Percentiles rank a stretch among this genome's conserved stretches.
Conservation (phyloP, 1,139 yeast species). For the Pichia sp. region DNA sequence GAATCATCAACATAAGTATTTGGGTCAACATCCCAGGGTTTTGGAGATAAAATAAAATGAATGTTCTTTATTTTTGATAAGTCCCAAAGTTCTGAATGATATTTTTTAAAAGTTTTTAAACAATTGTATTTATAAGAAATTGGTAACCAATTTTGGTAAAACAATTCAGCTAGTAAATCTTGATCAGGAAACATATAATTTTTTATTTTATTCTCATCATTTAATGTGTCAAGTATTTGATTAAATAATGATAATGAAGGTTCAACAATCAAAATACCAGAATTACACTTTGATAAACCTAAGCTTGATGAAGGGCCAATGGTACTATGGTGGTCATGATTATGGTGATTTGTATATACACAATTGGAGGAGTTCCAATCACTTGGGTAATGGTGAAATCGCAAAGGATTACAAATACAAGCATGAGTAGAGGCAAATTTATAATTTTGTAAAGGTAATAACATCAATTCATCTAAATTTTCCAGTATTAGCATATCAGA, state of each 20-base stretch:
- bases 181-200: constrained; percentile 52
- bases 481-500: constrained; percentile 48
- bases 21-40: constrained; percentile 46
- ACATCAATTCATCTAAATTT: constrained; percentile 54
- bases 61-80: constrained; percentile 42
- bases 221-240: constrained; percentile 34
- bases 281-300: constrained; percentile 45
- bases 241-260: constrained; percentile 35
- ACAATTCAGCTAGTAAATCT: constrained; percentile 47
- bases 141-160: constrained; percentile 42
- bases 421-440: constrained; percentile 55
- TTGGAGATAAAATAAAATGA: constrained; percentile 49
- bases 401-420: constrained; percentile 51
- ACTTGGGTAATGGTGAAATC: constrained; percentile 44
- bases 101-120: constrained; percentile 40
- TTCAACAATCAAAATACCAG: constrained; percentile 45
- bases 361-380: constrained; percentile 46
- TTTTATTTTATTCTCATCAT: constrained; percentile 31
- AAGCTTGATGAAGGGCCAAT: constrained; percentile 37
- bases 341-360: constrained; percentile 26
- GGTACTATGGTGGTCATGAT: constrained; percentile 10
- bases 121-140: constrained; percentile 48
- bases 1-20: constrained; percentile 24
- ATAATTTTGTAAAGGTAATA: constrained; percentile 29
- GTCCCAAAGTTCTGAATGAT: constrained; percentile 42